These are phyloP conservation scores for Pseudoneurospora amorphoporcata DNA, from an alignment of 495 filamentous ascomycete genomes.

Conservation along the genomic window DNA sequence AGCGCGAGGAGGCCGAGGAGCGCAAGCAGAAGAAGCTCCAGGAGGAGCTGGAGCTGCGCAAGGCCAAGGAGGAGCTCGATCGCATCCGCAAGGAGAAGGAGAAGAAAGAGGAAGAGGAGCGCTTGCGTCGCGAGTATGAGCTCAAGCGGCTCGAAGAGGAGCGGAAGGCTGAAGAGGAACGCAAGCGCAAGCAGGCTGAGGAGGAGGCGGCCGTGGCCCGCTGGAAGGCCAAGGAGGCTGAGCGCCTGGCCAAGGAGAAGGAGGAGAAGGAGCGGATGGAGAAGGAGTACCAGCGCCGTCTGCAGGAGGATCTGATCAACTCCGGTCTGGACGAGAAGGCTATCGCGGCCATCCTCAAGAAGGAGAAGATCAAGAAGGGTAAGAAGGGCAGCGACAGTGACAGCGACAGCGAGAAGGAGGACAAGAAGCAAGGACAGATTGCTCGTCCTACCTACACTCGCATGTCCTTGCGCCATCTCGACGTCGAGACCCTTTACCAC, in stretches of 20 bases:
- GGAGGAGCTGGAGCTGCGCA: conserved; percentile 34
- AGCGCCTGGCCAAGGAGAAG: conserved; percentile 35
- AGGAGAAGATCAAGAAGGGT: conserved; percentile 35
- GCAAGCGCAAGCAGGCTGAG: conserved; percentile 36
- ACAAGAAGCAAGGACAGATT: conserved; percentile 5
- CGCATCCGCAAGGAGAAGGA: conserved; percentile 33
- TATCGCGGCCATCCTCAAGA: conserved; percentile 42
- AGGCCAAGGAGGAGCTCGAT: conserved; percentile 36
- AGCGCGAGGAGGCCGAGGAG: conserved; percentile 29
- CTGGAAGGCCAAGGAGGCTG: conserved; percentile 44
- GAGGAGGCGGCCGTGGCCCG: conserved; percentile 47
- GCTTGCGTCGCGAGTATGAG: conserved; percentile 40
- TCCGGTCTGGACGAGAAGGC: conserved; percentile 41
- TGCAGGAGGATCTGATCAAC: conserved; percentile 39
- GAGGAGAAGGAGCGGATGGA: conserved; percentile 38
- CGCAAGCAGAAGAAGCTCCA: conserved; percentile 30
- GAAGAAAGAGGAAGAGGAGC: conserved; percentile 34
- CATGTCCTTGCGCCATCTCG: conserved; percentile 46
- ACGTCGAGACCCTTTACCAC: conserved; percentile 41
- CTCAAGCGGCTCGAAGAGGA: conserved; percentile 51
- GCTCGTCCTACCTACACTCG: conserved; percentile 44
- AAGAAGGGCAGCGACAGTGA: conserved; percentile 20
- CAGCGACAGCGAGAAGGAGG: conserved; percentile 13
- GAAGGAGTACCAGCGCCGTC: conserved; percentile 38
- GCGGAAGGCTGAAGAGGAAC: conserved; percentile 33